These are phyloP conservation scores for Corniculantispora saksenae DNA, from an alignment of 2,329 filamentous ascomycete genomes.

Conservation along the genomic window DNA sequence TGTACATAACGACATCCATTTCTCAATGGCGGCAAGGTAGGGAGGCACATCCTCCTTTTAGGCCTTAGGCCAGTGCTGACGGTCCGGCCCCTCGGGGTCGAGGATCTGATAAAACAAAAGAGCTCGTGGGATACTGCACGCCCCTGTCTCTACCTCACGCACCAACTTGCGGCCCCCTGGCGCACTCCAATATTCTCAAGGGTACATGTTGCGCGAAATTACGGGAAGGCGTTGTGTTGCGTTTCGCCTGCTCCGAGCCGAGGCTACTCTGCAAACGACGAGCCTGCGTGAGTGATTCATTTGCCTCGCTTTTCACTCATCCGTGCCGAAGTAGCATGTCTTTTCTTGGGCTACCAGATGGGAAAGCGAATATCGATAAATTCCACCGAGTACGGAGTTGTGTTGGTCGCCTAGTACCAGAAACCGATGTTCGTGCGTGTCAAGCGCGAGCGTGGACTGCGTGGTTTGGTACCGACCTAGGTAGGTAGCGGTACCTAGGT, in stretches of 20 bases:
- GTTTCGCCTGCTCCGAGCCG: neutral
- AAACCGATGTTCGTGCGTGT: too few relatives aligned
- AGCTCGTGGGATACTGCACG: neutral
- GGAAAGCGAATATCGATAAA: neutral
- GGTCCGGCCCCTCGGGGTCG: neutral
- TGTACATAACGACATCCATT: neutral
- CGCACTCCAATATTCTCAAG: neutral
- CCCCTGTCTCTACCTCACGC: slow-evolving; percentile 1
- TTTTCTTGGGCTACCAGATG: neutral
- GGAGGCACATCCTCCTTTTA: neutral
- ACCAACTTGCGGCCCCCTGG: neutral
- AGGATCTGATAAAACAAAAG: slow-evolving; percentile 10
- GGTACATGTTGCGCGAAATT: neutral
- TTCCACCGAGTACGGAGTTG: too few relatives aligned
- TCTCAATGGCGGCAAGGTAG: neutral
- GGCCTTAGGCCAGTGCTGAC: neutral
- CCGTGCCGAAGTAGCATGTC: neutral
- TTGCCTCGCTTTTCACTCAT: too few relatives aligned
- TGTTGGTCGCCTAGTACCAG: too few relatives aligned
- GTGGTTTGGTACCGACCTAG: too few relatives aligned
- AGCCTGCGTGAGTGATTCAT: too few relatives aligned
- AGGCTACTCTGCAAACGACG: neutral
- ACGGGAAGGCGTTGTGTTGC: neutral
- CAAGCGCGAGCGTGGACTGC: too few relatives aligned
- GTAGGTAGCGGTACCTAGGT: too few relatives aligned